These are phyloP conservation scores for Leishmania tarentolae DNA, from an alignment of 208 protist species.

Conservation along the genomic window DNA sequence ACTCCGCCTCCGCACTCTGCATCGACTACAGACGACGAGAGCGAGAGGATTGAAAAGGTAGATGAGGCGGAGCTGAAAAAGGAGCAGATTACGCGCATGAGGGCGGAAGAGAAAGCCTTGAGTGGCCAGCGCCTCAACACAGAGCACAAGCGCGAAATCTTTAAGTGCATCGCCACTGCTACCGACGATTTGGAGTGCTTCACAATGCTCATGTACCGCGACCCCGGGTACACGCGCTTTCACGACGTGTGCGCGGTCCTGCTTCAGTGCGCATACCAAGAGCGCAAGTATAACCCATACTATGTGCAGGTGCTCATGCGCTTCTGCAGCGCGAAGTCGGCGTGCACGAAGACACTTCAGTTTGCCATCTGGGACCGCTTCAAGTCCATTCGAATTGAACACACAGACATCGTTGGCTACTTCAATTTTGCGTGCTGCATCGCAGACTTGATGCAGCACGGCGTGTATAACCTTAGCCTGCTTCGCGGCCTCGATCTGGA, in stretches of 20 bases:
- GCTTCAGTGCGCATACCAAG: constrained; percentile 72
- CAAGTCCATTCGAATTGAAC: constrained; percentile 72
- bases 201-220: constrained; percentile 76
- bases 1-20: neutral
- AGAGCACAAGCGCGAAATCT: constrained; percentile 80
- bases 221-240: constrained; percentile 65
- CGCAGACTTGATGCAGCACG: constrained; percentile 52
- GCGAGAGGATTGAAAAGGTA: constrained; percentile 14
- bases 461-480: constrained; percentile 62
- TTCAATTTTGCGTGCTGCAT: constrained; percentile 75
- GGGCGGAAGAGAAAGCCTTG: constrained; percentile 64
- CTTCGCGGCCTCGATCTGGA: constrained; percentile 87
- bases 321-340: constrained; percentile 62
- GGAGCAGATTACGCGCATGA: constrained; percentile 50
- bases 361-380: constrained; percentile 86
- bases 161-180: constrained; percentile 54
- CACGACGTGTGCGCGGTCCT: constrained; percentile 67
- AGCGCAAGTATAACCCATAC: constrained; percentile 72
- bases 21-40: constrained; percentile 2
- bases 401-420: constrained; percentile 61
- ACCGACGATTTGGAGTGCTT: constrained; percentile 84
- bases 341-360: constrained; percentile 74
- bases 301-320: constrained; percentile 76
- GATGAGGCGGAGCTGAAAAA: constrained; percentile 37
- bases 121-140: constrained; percentile 76